Percentiles rank a stretch among this genome's conserved stretches.
Conservation (phyloP, 768 basidiomycete species). For the Cyclocybe aegerita region DNA sequence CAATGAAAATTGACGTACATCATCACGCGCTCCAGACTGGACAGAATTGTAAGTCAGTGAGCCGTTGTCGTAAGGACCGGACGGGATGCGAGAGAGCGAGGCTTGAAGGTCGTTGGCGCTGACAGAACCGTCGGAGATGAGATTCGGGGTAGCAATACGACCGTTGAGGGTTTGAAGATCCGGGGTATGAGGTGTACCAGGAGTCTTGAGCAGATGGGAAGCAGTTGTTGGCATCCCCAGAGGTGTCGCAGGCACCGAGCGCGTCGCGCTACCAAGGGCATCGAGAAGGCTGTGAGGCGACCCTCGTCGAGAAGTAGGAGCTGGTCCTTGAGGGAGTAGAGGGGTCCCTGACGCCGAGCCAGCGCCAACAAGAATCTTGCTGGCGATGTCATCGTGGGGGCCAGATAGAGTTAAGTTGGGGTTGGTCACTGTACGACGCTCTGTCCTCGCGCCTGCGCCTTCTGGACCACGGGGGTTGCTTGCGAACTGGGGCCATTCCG, state of each 20-base stretch:
- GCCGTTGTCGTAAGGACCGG: conserved; percentile 55
- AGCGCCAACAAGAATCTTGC: conserved; percentile 40
- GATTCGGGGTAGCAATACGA: conserved; percentile 52
- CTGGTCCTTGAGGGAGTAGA: conserved; percentile 51
- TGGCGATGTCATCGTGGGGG: conserved; percentile 48
- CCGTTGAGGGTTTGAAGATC: conserved; percentile 61
- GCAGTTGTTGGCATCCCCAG: conserved; percentile 53
- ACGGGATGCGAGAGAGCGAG: conserved; percentile 67
- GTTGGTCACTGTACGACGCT: conserved; percentile 74
- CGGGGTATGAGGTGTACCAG: conserved; percentile 65
- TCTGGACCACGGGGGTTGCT: conserved; percentile 64
- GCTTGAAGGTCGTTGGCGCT: conserved; percentile 62
- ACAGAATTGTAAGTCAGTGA: conserved; percentile 56
- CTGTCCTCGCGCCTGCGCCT: conserved; percentile 48
- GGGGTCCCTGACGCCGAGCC: conserved; percentile 66
- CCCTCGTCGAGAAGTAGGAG: conserved; percentile 63
- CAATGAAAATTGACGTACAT: conserved; percentile 40
- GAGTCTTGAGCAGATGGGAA: conserved; percentile 59
- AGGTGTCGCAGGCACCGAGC: conserved; percentile 85
- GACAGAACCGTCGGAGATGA: conserved; percentile 49
- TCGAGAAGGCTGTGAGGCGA: conserved; percentile 73
- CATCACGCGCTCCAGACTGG: conserved; percentile 49
- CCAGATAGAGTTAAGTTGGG: conserved; percentile 66
- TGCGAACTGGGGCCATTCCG: conserved; percentile 94
- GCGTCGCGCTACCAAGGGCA: conserved; percentile 56